Evolutionary conservation across 106 monocot genomes (phyloP).

Genomic region (Dioscorea zingiberensis): DNA sequence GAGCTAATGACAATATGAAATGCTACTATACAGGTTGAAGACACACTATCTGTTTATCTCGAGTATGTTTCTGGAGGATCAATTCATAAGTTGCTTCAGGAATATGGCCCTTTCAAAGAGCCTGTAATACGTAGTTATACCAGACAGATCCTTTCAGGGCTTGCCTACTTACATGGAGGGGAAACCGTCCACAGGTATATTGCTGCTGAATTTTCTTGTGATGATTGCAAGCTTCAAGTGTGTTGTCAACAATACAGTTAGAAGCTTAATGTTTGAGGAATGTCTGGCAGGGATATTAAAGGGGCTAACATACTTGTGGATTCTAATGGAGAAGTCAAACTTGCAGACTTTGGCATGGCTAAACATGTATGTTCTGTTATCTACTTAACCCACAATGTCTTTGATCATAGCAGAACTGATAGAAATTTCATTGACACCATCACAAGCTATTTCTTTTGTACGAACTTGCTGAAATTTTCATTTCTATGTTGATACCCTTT

Average conservation of each 20-base stretch:
- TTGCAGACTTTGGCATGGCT: slow-evolving; percentile 99
- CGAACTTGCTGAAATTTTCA: too few species aligned
- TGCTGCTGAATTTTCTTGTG: not conserved
- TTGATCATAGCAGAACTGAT: too few species aligned
- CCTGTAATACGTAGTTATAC: slow-evolving; percentile 79
- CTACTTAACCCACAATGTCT: not conserved
- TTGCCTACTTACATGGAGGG: slow-evolving; percentile 88
- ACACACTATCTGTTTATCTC: slow-evolving; percentile 76
- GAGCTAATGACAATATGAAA: too few species aligned
- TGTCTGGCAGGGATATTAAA: slow-evolving; percentile 80
- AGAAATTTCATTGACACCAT: too few species aligned
- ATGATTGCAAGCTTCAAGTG: too few species aligned
- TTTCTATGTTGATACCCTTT: too few species aligned
- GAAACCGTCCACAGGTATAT: slow-evolving; percentile 81
- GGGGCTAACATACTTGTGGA: slow-evolving; percentile 99
- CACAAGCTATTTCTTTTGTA: too few species aligned
- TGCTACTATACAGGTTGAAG: slow-evolving; percentile 49
- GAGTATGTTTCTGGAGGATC: slow-evolving; percentile 98
- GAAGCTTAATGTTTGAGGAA: slow-evolving; percentile 4
- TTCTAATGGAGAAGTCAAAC: slow-evolving; percentile 83
- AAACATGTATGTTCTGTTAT: slow-evolving; percentile 72
- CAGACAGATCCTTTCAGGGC: slow-evolving; percentile 83
- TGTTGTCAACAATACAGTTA: not conserved
- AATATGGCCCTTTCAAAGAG: slow-evolving; percentile 89
- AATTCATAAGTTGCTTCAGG: slow-evolving; percentile 85